phyloP scores from a whole-genome alignment of 192 early-diverging fungal genomes.

The Entomortierella chlamydospora region DNA sequence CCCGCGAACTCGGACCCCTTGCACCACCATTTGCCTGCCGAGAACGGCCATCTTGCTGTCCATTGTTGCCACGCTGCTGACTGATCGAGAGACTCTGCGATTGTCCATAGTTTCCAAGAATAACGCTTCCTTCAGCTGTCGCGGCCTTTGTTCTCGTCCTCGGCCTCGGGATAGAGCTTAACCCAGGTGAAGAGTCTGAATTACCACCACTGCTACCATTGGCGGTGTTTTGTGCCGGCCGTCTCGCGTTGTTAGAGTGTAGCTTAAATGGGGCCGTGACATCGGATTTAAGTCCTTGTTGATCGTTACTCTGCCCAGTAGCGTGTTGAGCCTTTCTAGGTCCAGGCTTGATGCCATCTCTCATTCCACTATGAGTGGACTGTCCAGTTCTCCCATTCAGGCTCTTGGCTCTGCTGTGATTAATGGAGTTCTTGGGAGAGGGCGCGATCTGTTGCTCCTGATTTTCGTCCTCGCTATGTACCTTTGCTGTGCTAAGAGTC shows the following conservation, averaged over 20 bases:
- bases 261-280: not conserved
- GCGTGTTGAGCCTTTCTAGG: conserved; percentile 1
- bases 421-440: conserved; percentile 1
- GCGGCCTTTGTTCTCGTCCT: conserved; percentile 24
- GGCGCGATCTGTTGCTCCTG: not conserved
- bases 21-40: not conserved
- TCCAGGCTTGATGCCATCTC: not conserved
- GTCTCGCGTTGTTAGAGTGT: not conserved
- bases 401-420: conserved; percentile 8
- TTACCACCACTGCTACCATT: not conserved
- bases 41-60: conserved; percentile 1
- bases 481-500: not conserved
- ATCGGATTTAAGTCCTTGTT: not conserved
- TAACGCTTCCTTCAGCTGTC: conserved; percentile 11
- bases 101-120: conserved; percentile 1
- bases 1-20: conserved; percentile 10
- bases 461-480: conserved; percentile 6
- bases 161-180: conserved; percentile 34
- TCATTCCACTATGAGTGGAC: not conserved
- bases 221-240: not conserved
- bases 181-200: not conserved
- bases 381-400: not conserved
- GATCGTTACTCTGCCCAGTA: not conserved
- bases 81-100: not conserved
- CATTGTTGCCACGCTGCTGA: not conserved